Percentiles rank a stretch among this genome's conserved stretches.
These are phyloP conservation scores for Trypethelium eluteriae DNA, from an alignment of 495 filamentous ascomycete species.

Conservation along the genomic window DNA sequence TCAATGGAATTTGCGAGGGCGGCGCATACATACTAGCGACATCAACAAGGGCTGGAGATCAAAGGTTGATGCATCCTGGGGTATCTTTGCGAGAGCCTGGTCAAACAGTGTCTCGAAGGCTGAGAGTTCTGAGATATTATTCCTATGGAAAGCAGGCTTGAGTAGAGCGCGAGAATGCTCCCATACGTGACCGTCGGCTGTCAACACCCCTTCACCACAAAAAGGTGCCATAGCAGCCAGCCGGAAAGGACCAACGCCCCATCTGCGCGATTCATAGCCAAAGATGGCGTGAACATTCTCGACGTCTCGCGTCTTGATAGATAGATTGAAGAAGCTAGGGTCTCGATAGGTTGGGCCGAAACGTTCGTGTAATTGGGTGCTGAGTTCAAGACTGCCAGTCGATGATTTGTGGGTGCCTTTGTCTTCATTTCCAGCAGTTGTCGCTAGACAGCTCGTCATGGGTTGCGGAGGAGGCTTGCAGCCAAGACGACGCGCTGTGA, in stretches of 20 bases:
- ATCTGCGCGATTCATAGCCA: background rate
- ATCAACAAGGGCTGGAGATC: background rate
- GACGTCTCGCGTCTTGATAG: too few species aligned
- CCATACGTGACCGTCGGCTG: conserved; percentile 61
- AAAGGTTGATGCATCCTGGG: background rate
- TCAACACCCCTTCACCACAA: conserved; percentile 60
- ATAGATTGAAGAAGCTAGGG: too few species aligned
- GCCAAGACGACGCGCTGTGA: too few species aligned
- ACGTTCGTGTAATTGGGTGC: too few species aligned
- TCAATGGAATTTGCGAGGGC: background rate
- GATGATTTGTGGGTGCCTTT: too few species aligned
- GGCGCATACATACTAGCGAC: background rate
- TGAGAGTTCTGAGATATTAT: background rate
- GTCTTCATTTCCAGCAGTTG: too few species aligned
- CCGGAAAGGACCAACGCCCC: background rate
- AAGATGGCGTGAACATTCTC: too few species aligned
- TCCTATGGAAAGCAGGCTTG: background rate
- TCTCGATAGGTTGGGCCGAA: too few species aligned
- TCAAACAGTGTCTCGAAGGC: too few species aligned
- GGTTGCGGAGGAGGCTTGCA: too few species aligned
- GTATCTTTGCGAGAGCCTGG: background rate
- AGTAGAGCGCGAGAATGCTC: conserved; percentile 17
- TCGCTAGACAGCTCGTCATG: too few species aligned
- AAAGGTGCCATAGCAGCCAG: conserved; percentile 27
- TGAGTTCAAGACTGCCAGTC: too few species aligned